Percentiles rank a stretch among this genome's conserved stretches.
These are phyloP conservation scores for Paracoccidioides brasiliensis DNA, from an alignment of 2,329 filamentous ascomycete species.

Conservation along the genomic window DNA sequence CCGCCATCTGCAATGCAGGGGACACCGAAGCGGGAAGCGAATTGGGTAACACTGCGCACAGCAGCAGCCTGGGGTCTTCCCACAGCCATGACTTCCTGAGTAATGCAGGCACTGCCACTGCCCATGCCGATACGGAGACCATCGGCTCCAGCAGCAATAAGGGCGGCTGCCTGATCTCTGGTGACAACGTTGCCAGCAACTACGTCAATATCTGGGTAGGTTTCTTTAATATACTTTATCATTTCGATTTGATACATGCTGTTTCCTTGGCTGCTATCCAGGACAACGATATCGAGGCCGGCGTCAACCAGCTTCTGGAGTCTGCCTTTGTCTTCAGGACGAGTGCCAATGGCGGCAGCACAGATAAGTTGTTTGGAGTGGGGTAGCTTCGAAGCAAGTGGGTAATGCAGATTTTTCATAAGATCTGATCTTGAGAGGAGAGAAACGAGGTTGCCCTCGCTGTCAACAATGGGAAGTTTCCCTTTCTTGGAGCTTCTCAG, in stretches of 20 bases:
- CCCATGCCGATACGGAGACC: constrained; percentile 98
- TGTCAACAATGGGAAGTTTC: constrained; percentile 86
- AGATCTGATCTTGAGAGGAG: constrained; percentile 89
- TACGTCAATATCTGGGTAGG: constrained; percentile 75
- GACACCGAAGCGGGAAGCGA: constrained; percentile 86
- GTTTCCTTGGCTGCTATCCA: constrained; percentile 96
- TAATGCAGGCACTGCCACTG: constrained; percentile 94
- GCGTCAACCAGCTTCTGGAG: constrained; percentile 83
- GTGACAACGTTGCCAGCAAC: constrained; percentile 98
- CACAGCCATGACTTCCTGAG: constrained; percentile 98
- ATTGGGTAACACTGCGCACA: constrained; percentile 77
- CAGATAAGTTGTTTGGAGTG: constrained; percentile 96
- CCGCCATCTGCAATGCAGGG: constrained; percentile 97
- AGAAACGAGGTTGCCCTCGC: constrained; percentile 71
- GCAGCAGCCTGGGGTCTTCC: constrained; percentile 90
- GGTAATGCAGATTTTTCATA: constrained; percentile 98
- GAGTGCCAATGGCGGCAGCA: constrained; percentile 87
- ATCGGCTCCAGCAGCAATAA: constrained; percentile 90
- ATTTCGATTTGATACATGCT: constrained; percentile 98
- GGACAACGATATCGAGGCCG: constrained; percentile 84
- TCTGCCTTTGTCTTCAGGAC: constrained; percentile 80
- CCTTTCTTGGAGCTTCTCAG: constrained; percentile 95
- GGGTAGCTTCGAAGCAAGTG: constrained; percentile 87
- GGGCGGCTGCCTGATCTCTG: constrained; percentile 78
- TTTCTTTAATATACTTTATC: constrained; percentile 89